Evolutionary conservation across 164 flowering plant genomes (phyloP), one percentile per base, ranked within the genome.

Genomic region (Aristolochia fimbriata): DNA sequence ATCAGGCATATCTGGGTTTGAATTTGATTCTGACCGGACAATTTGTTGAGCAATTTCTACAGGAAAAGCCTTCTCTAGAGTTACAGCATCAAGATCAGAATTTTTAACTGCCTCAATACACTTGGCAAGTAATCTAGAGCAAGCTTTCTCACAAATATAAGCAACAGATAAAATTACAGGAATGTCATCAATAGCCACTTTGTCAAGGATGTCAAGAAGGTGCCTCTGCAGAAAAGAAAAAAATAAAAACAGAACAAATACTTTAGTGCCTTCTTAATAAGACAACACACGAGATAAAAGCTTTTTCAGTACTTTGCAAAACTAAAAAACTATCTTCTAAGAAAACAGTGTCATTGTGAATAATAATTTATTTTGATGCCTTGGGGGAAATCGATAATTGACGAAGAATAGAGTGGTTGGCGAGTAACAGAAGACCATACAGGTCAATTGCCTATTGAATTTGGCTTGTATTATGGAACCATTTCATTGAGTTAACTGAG

Each of bases 101-200:
- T 71, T 79, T 46, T 80, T 81, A 55, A 82, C 71, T 55, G 70
- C 70, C 22, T 84, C 79, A 13, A 76, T 62, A 61, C 91, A 85
- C 71, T 65, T 77, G 10, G 63, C 45, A 37, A 77, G 59, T 68
- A 92, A 61, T 62, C 74, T 70, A 66, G 77, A 80, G 67, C 89
- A 88, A 2, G 66, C 76, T 55, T 61, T 68, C 1, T 79, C 73
- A 19, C 96, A 89, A n/a, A 77, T 67, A 65, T 75, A 76, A 61
- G 93, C 91, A 57, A 83, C 86, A 46, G 78, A 74, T 41, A 87
- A 66, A 60, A 92, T 78, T 61, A 85, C 77, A 74, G 85, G 59
- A 24, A 87, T 61, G 64, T 89, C 88, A 71, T 92, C 95, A 47
- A 67, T 25, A 20, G 73, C 73, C 55, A 82, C 90, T 73, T 84